Conservation (phyloP, 805 yeast species). For the Sugiyamaella americana region DNA sequence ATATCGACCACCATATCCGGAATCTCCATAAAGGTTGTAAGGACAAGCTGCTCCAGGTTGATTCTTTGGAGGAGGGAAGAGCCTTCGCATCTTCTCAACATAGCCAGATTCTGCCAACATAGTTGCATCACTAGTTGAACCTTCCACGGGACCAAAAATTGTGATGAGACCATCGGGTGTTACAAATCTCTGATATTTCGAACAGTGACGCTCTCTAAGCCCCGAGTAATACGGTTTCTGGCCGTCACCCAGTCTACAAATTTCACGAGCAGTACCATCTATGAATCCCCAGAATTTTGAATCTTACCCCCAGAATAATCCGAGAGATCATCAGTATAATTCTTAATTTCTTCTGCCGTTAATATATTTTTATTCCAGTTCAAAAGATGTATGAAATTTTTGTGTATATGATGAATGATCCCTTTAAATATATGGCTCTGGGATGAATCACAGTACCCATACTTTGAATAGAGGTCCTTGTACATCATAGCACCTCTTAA, state of each 20-base stretch:
- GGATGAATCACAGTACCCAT: neutral
- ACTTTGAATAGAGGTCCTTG: neutral
- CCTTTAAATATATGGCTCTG: neutral
- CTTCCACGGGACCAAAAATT: neutral
- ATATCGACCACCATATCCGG: neutral
- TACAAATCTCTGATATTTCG: neutral
- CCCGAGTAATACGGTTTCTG: neutral
- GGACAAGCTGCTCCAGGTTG: slow-evolving; percentile 1
- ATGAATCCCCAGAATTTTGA: neutral
- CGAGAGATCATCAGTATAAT: neutral
- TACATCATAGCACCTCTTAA: neutral
- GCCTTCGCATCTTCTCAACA: neutral
- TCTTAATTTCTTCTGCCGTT: neutral
- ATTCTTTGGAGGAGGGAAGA: neutral
- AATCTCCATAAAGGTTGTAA: neutral
- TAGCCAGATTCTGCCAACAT: neutral
- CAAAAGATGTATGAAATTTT: neutral
- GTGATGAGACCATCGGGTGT: slow-evolving; percentile 1
- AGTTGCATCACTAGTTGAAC: neutral
- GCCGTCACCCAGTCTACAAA: neutral
- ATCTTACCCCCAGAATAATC: neutral
- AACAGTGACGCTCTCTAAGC: neutral
- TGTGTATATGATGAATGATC: neutral
- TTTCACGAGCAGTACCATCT: neutral
- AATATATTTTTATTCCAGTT: neutral